Base-by-base conservation (phyloP, 129 eudicot genomes). In the Flaveria trinervia region DNA sequence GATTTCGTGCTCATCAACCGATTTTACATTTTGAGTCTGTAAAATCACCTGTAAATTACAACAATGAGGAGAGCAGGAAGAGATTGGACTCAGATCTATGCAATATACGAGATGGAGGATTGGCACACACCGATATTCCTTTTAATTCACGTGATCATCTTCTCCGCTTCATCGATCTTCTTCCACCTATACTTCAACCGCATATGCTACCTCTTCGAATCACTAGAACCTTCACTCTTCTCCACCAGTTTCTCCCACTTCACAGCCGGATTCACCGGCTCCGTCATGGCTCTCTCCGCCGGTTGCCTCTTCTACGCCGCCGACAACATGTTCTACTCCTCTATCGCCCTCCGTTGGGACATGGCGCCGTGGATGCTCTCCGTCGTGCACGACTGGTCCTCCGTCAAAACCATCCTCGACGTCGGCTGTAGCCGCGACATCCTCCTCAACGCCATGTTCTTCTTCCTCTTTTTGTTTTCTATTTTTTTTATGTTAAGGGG, bases 61-160 rank as follows among this genome's bases (percentile, higher is more conserved):
- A 73, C 13, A 71, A 89, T 88, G 96, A 91, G 93, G 25, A 88
- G 88, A 84, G 46, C 89, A 54, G 96, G 93, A 10, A 79, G 96
- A 86, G 97, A 92, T 45, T 92, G 96, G 97, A 83, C 87, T 7
- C 97, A 92, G 93, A 92, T 92, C 93, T 92, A 92, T 16, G 79
- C 96, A 73, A 92, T 92, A 68, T 92, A 92, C 78, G 96, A 96
- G 26, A 79, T 92, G 55, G 97, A 92, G 49, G 96, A 89, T 67
- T 89, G 92, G 88, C 96, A 89, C 48, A 89, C 93, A 5, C 93
- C 90, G 15, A 54, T 86, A 7, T 89, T 92, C 49, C 90, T 92
- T 11, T 83, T 92, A 7, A 66, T 88, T 66, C 88, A 89, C 79
- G 93, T 91, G 62, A 72, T 85, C 5, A 46, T 71, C 48, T 89